A percentile compares a stretch with the other conserved stretches of the same genome.
These are phyloP conservation scores for Corylus heterophylla DNA, from an alignment of 306 rosid species.

Conservation along the genomic window DNA sequence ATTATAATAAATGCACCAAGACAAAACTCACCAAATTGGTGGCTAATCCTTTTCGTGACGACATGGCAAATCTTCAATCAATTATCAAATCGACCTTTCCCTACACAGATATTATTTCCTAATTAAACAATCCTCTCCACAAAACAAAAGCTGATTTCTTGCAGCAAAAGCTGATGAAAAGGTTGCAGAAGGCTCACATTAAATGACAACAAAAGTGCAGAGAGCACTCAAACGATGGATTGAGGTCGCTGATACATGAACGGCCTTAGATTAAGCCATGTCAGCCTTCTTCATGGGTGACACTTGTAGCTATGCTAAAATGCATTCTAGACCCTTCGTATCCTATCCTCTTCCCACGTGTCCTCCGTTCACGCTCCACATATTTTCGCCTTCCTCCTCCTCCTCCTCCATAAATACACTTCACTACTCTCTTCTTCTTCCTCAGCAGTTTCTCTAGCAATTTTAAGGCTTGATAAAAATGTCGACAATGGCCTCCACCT, in stretches of 20 bases:
- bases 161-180: neutral
- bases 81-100: no score
- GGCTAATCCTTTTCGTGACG: neutral
- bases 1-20: neutral
- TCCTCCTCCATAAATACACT: conserved; percentile 3
- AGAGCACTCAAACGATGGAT: no score
- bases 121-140: no score
- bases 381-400: conserved; percentile 4
- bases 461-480: neutral
- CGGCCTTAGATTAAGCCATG: no score
- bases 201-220: neutral
- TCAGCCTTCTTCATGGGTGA: conserved; percentile 28
- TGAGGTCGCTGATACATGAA: no score
- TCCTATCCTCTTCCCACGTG: conserved; percentile 46
- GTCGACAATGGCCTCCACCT: conserved; percentile 55
- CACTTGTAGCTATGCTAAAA: conserved; percentile 24
- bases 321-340: conserved; percentile 38
- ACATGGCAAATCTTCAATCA: neutral
- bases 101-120: no score
- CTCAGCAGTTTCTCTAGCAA: no score
- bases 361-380: neutral
- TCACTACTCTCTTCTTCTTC: neutral
- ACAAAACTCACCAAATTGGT: neutral
- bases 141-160: no score
- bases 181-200: neutral